These are phyloP conservation scores for Centella asiatica DNA, from an alignment of 129 eudicot genomes.

Conservation along the genomic window DNA sequence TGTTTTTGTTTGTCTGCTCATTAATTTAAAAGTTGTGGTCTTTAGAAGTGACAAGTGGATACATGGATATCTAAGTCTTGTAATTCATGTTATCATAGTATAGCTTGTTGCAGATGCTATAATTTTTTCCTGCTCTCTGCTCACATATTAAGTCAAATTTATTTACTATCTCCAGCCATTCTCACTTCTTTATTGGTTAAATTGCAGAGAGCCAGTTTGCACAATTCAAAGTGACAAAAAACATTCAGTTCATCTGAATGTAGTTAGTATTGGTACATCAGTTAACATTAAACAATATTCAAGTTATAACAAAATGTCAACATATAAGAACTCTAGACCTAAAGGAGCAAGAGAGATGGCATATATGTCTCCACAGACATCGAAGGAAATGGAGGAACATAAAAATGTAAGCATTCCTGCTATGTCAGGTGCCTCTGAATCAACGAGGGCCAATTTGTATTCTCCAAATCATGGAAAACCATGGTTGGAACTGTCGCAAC, in stretches of 20 bases:
- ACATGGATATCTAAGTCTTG: too few species aligned
- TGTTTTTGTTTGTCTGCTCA: neutral
- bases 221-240: constrained; percentile 18
- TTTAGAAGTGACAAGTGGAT: neutral
- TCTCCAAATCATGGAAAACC: too few species aligned
- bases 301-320: constrained; percentile 21
- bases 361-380: neutral
- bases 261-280: constrained; percentile 15
- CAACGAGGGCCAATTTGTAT: neutral
- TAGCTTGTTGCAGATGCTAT: neutral
- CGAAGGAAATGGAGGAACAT: constrained; percentile 5
- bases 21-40: neutral
- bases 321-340: constrained; percentile 15
- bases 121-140: neutral
- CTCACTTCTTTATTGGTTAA: neutral
- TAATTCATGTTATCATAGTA: neutral
- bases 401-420: neutral
- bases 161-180: constrained; percentile 1
- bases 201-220: constrained; percentile 50
- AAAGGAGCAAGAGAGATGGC: constrained; percentile 2
- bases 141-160: neutral
- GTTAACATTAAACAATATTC: constrained; percentile 30
- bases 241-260: constrained; percentile 12
- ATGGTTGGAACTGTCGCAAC: constrained; percentile 1
- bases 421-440: constrained; percentile 1